Percentiles rank a stretch among this genome's conserved stretches.
Conservation (phyloP, 2,329 filamentous ascomycete species). For the Trichoderma atrobrunneum region DNA sequence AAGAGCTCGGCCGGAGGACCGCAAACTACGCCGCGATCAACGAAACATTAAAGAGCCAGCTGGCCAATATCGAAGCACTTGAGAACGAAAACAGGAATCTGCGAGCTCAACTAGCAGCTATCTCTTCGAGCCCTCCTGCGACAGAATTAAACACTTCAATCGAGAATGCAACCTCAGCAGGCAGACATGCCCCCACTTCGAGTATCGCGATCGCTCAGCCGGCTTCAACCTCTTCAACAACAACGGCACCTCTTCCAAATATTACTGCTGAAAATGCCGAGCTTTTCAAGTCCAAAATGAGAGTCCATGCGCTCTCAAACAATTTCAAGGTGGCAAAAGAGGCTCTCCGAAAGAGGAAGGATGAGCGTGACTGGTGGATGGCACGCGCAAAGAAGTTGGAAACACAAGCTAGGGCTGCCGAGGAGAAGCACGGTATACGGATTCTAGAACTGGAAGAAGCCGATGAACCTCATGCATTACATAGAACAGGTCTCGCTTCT, state of each 20-base stretch:
- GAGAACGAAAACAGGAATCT: constrained; percentile 45
- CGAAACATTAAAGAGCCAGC: not conserved
- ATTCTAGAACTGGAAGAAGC: constrained; percentile 28
- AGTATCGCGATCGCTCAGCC: not conserved
- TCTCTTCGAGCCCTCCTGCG: not conserved
- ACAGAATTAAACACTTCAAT: not conserved
- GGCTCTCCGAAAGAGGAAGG: constrained; percentile 40
- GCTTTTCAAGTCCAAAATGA: constrained; percentile 38
- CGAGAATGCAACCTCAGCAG: not conserved
- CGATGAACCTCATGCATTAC: not conserved
- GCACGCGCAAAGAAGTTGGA: constrained; percentile 44
- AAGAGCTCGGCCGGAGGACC: constrained; percentile 14
- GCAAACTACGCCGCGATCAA: not conserved
- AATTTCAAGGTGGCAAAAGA: constrained; percentile 43
- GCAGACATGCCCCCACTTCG: not conserved
- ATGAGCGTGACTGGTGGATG: constrained; percentile 45
- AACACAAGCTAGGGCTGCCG: constrained; percentile 42
- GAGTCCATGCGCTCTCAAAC: constrained; percentile 40
- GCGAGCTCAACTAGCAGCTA: constrained; percentile 33
- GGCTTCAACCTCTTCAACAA: not conserved
- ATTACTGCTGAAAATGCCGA: constrained; percentile 25
- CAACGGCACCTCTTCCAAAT: not conserved
- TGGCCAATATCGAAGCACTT: constrained; percentile 34
- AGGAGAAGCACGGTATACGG: constrained; percentile 36
- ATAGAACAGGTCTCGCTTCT: constrained; percentile 21